These are phyloP conservation scores for Acanthamoeba lenticulata DNA, from an alignment of 208 protist genomes.

Conservation along the genomic window DNA sequence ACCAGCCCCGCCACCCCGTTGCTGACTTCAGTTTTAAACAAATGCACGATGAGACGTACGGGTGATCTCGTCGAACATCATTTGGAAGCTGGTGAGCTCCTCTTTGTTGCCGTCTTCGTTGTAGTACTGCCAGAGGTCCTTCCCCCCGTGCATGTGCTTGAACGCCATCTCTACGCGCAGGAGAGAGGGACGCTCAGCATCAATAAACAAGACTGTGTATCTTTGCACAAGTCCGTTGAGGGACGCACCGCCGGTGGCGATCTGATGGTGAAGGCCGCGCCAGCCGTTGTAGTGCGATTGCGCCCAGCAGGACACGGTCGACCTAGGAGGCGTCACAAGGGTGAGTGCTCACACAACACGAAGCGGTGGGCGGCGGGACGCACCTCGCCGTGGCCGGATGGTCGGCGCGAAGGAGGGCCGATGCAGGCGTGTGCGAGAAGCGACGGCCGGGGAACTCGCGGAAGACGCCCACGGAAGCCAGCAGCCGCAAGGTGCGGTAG, in stretches of 20 bases:
- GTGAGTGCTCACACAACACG: neutral
- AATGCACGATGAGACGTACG: neutral
- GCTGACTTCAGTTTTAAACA: no score
- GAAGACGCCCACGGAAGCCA: constrained; percentile 62
- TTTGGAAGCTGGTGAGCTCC: constrained; percentile 40
- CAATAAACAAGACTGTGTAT: neutral
- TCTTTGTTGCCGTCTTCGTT: constrained; percentile 40
- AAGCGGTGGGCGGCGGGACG: neutral
- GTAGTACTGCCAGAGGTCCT: constrained; percentile 51
- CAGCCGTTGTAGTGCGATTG: constrained; percentile 54
- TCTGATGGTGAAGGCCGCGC: constrained; percentile 33
- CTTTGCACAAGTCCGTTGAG: neutral
- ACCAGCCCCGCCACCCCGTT: no score
- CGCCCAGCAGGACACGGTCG: constrained; percentile 10
- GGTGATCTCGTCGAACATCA: constrained; percentile 40
- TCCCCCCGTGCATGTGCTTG: constrained; percentile 30
- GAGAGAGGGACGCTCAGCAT: neutral
- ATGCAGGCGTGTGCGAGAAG: constrained; percentile 32
- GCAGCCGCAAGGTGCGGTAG: constrained; percentile 21
- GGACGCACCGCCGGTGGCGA: neutral
- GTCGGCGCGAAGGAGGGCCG: constrained; percentile 13
- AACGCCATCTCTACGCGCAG: constrained; percentile 34
- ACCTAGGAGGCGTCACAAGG: neutral
- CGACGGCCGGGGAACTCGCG: neutral
- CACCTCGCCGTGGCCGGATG: constrained; percentile 30